Evolutionary conservation across 192 early-diverging fungal species (phyloP).

Genomic region (Rhizophagus sp.): DNA sequence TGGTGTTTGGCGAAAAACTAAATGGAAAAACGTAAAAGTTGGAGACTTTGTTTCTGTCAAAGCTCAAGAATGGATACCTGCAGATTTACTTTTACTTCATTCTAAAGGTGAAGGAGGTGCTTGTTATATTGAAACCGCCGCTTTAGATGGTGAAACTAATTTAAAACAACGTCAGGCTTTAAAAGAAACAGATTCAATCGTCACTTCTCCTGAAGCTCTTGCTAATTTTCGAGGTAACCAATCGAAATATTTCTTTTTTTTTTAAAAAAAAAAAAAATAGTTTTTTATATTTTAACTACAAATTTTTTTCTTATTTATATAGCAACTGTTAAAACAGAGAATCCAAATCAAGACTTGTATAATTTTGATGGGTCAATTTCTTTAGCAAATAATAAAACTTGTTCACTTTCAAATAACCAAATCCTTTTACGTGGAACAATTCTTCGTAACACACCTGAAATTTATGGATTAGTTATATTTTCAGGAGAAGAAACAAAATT

Average conservation of each 20-base stretch:
- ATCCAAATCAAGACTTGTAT: conserved; percentile 79
- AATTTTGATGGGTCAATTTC: conserved; percentile 81
- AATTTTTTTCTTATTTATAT: not conserved
- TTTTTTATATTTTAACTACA: conserved; percentile 7
- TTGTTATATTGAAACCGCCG: conserved; percentile 85
- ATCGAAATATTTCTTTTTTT: not conserved
- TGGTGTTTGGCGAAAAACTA: conserved; percentile 44
- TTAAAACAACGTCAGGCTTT: conserved; percentile 81
- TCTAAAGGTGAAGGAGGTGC: conserved; percentile 71
- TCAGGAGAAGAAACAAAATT: conserved; percentile 70
- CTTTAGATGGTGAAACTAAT: conserved; percentile 89
- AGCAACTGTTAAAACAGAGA: conserved; percentile 63
- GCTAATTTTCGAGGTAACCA: conserved; percentile 51
- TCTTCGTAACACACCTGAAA: conserved; percentile 78
- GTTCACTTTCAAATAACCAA: conserved; percentile 76
- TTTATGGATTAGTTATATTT: conserved; percentile 78
- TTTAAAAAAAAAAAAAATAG: not conserved
- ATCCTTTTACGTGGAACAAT: conserved; percentile 84
- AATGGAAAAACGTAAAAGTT: conserved; percentile 68
- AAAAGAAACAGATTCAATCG: conserved; percentile 54
- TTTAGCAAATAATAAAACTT: conserved; percentile 44
- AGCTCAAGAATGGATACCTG: conserved; percentile 81
- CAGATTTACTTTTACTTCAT: conserved; percentile 74
- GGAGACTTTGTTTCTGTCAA: conserved; percentile 78
- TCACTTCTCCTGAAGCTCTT: conserved; percentile 48